Evolutionary conservation across 306 rosid genomes (phyloP), one percentile per base, ranked within the genome.

Genomic region (Prunus fruticosa): DNA sequence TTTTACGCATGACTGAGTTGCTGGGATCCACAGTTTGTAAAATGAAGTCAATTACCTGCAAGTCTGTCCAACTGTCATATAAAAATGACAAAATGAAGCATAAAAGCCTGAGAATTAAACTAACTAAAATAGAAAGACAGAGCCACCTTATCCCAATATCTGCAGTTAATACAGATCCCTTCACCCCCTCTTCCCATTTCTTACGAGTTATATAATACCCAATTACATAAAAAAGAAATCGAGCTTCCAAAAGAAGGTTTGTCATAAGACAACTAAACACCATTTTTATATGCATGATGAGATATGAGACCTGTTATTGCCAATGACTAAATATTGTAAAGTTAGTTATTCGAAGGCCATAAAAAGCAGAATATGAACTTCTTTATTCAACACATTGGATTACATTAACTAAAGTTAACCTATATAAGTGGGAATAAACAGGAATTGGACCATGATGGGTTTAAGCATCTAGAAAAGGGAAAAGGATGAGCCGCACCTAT

Each of bases 1-100:
- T 78, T 85, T 88, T 92, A 74, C 98, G 96, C 91, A 95, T 86
- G 80, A 90, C 97, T 49, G 97, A 85, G 88, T 95, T 95, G 90
- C 97, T 92, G 23, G 96, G 97, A 78, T 95, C 98, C 77, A 92
- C 79, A 60, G 97, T 95, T 67, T 89, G 98, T 85, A 95, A 87
- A 82, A 92, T 89, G 89, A 90, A 92, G 85, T 82, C 88, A 78
- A 95, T 90, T 51, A 89, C 96, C 98, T 90, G 93, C 95, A 86
- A 75, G 75, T 81, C 83, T 78, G 81, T 82, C 91, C 79, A 81
- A 86, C 64, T 67, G 97, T 88, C 84, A 88, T 64, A 58, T 71
- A 78, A 71, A 83, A 67, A 52, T 79, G 50, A 57, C 30, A 71
- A 71, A 46, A 11, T 52, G 63, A 28, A 50, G 28, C 23, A 61